A percentile compares a stretch with the other conserved stretches of the same genome.
Evolutionary conservation across 495 filamentous ascomycete species (phyloP).

Genomic region (Pseudomonodictys pantanalensis): DNA sequence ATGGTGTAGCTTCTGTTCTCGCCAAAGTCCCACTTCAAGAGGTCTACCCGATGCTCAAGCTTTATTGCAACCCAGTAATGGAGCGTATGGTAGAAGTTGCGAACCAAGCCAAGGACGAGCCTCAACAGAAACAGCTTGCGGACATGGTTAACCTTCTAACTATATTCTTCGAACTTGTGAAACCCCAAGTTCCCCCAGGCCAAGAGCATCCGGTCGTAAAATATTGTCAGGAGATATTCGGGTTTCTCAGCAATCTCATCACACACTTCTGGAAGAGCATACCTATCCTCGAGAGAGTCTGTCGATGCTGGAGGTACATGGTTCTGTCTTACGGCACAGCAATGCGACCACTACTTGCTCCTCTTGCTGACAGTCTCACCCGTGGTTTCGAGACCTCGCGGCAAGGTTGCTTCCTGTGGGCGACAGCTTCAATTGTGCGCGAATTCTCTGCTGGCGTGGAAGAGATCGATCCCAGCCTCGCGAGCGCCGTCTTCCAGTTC

Average conservation of each 20-base stretch:
- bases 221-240: slow-evolving; percentile 92
- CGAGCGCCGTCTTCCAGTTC: slow-evolving; percentile 86
- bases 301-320: slow-evolving; percentile 93
- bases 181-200: slow-evolving; percentile 68
- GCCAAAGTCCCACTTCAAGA: slow-evolving; percentile 77
- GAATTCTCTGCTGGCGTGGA: slow-evolving; percentile 91
- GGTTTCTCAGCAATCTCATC: slow-evolving; percentile 75
- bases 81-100: slow-evolving; percentile 81
- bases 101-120: slow-evolving; percentile 76
- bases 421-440: slow-evolving; percentile 86
- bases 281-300: slow-evolving; percentile 89
- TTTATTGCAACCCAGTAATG: slow-evolving; percentile 92
- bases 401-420: slow-evolving; percentile 97
- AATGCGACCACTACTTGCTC: slow-evolving; percentile 78
- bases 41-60: slow-evolving; percentile 77
- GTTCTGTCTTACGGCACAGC: slow-evolving; percentile 90
- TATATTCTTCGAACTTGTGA: slow-evolving; percentile 77
- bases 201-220: slow-evolving; percentile 87
- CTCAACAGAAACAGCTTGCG: slow-evolving; percentile 77
- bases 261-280: slow-evolving; percentile 78
- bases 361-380: slow-evolving; percentile 82
- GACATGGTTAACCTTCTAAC: slow-evolving; percentile 91
- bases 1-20: slow-evolving; percentile 88
- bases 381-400: slow-evolving; percentile 78
- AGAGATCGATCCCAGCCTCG: slow-evolving; percentile 75